Evolutionary conservation across 2,329 filamentous ascomycete genomes (phyloP), one percentile per base, ranked within the genome.

Genomic region (Phaeoacremonium minimum): DNA sequence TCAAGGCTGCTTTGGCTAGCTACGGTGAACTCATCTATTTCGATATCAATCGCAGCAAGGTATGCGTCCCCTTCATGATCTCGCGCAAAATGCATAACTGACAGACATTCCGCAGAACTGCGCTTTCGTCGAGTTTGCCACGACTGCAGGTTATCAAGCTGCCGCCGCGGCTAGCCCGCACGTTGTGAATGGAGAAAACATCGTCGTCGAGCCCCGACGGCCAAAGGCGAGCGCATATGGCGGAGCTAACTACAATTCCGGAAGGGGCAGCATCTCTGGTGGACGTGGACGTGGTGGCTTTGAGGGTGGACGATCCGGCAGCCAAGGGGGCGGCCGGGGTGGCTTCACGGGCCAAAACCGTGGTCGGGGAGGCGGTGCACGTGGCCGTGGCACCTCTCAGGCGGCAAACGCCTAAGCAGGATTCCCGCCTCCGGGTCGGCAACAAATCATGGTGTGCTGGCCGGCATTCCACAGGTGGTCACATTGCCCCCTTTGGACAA

Each of bases 61-160:
- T 95, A 61, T 43, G 65, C 58, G 9, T n/a, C 9, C 22, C n/a
- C 22, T 9, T 26, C 22, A 26, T n/a, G 9, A 9, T 9, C 22
- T n/a, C n/a, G 9, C 9, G 22, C n/a, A 26, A n/a, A 9, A n/a
- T 9, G 9, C n/a, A 26, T 9, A 26, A n/a, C 9, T 28, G 18
- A 14, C 55, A 60, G 46, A 60, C 40, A 37, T 18, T 19, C 9
- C 30, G 14, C 56, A 95, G 91, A 96, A 93, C 74, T 96, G 89
- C 56, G 93, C 93, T 17, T 97, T 97, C 57, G 87, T 96, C 42
- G 93, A 98, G 61, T 98, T 93, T 63, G 85, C 82, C 56, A 85
- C 83, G 32, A 58, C 79, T 15, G 80, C 89, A 37, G 88, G 80
- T 32, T 96, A 95, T 66, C 77, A 87, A 60, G 84, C 86, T 44